Conservation (phyloP, 2,329 filamentous ascomycete genomes). For the Cordyceps cateniannulata region DNA sequence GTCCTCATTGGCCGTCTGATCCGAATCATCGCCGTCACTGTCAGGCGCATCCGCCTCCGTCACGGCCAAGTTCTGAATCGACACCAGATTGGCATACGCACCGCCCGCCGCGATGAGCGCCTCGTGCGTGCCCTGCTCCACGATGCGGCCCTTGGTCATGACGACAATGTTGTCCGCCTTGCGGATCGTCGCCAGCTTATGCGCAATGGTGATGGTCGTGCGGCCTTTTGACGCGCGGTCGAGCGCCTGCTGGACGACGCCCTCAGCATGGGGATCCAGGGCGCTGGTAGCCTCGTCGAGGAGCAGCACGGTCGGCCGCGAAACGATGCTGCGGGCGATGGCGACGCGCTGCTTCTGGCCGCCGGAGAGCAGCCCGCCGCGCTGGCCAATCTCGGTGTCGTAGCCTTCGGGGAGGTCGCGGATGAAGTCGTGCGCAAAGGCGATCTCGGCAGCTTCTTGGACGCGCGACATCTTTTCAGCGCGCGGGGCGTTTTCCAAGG, state of each 20-base stretch:
- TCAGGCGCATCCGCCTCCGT: constrained; percentile 16
- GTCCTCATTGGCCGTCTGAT: not conserved
- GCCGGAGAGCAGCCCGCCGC: constrained; percentile 58
- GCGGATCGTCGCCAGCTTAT: constrained; percentile 39
- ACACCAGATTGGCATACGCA: constrained; percentile 47
- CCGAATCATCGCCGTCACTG: constrained; percentile 18
- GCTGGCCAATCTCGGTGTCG: constrained; percentile 54
- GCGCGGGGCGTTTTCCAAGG: constrained; percentile 29
- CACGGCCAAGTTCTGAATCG: constrained; percentile 30
- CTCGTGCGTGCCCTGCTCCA: constrained; percentile 29
- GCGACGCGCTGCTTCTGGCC: constrained; percentile 60
- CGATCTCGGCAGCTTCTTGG: constrained; percentile 39
- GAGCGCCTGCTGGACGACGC: constrained; percentile 47
- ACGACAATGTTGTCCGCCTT: constrained; percentile 27
- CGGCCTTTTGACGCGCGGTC: constrained; percentile 45
- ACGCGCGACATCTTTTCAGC: constrained; percentile 39
- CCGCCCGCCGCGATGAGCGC: constrained; percentile 43
- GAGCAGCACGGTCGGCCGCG: constrained; percentile 53
- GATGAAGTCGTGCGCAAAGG: constrained; percentile 47
- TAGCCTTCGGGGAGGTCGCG: constrained; percentile 38
- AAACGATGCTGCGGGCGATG: constrained; percentile 58
- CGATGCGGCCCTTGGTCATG: constrained; percentile 21
- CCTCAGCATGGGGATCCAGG: constrained; percentile 34
- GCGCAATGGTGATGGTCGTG: constrained; percentile 59
- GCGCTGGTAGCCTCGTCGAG: constrained; percentile 62